These are phyloP conservation scores for Phytophthora quininea DNA, from an alignment of 352 stramenopile species.

Conservation along the genomic window DNA sequence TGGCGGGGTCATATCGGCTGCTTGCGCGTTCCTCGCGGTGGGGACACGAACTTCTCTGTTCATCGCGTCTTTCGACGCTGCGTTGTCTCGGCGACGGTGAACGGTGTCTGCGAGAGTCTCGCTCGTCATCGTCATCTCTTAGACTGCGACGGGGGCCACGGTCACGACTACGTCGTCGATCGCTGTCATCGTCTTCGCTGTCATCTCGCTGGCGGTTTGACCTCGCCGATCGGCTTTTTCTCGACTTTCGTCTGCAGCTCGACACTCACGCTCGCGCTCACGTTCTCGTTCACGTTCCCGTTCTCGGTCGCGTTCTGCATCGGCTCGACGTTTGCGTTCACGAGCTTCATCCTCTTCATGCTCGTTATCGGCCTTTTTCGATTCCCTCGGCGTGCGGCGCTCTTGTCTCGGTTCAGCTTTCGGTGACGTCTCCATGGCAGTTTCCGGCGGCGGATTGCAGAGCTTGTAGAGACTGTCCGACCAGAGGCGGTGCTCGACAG, in stretches of 20 bases:
- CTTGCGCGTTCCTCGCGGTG: slow-evolving; percentile 10
- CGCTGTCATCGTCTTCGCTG: slow-evolving; percentile 15
- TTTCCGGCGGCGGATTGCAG: slow-evolving; percentile 52
- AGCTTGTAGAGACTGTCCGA: slow-evolving; percentile 80
- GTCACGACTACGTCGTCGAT: slow-evolving; percentile 7
- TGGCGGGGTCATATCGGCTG: not conserved
- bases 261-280: slow-evolving; percentile 8
- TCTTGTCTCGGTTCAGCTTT: slow-evolving; percentile 18
- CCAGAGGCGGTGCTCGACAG: slow-evolving; percentile 79
- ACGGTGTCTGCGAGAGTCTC: slow-evolving; percentile 12
- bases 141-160: slow-evolving; percentile 6
- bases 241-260: not conserved
- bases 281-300: slow-evolving; percentile 5
- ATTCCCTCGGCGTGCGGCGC: slow-evolving; percentile 15
- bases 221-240: not conserved
- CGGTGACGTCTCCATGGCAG: slow-evolving; percentile 13
- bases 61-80: slow-evolving; percentile 4
- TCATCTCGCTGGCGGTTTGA: slow-evolving; percentile 10
- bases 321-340: slow-evolving; percentile 12
- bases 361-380: slow-evolving; percentile 17
- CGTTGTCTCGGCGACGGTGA: slow-evolving; percentile 22
- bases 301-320: slow-evolving; percentile 10
- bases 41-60: slow-evolving; percentile 9
- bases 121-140: slow-evolving; percentile 12
- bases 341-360: slow-evolving; percentile 22